Evolutionary conservation across 768 basidiomycete species (phyloP).

Genomic region (Leccinum variicolor): DNA sequence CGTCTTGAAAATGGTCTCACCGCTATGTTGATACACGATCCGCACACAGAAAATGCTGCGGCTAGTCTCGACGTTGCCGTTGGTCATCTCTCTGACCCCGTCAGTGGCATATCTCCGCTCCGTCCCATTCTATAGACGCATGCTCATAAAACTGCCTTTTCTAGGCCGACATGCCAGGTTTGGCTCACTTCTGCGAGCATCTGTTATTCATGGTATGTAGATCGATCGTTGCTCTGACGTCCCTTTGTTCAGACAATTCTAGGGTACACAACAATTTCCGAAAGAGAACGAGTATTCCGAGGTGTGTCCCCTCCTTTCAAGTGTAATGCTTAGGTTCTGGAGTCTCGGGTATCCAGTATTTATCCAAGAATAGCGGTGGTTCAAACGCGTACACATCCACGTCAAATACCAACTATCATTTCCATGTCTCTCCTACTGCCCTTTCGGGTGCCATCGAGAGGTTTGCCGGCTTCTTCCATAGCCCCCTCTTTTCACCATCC

Average conservation of each 20-base stretch:
- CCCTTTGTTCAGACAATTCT: slow-evolving; percentile 1
- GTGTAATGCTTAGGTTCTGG: not conserved
- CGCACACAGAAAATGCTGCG: slow-evolving; percentile 88
- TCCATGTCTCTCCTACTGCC: slow-evolving; percentile 62
- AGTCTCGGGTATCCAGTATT: slow-evolving; percentile 42
- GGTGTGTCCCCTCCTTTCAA: slow-evolving; percentile 35
- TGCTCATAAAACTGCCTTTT: not conserved
- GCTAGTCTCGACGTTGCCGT: slow-evolving; percentile 94
- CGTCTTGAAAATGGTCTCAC: slow-evolving; percentile 87
- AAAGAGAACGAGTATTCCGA: slow-evolving; percentile 94
- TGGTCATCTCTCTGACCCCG: slow-evolving; percentile 91
- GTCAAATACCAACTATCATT: slow-evolving; percentile 88
- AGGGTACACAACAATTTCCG: slow-evolving; percentile 85
- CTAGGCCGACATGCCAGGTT: slow-evolving; percentile 84
- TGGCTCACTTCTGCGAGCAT: slow-evolving; percentile 96
- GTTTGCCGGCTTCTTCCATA: slow-evolving; percentile 86
- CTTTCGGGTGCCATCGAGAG: slow-evolving; percentile 70
- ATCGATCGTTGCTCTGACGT: not conserved
- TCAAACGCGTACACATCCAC: slow-evolving; percentile 95
- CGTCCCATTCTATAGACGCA: not conserved
- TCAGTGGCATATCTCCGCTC: slow-evolving; percentile 35
- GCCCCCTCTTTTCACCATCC: slow-evolving; percentile 83
- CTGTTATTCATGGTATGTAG: slow-evolving; percentile 85
- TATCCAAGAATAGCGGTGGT: slow-evolving; percentile 78
- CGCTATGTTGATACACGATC: slow-evolving; percentile 79